phyloP scores from a whole-genome alignment of 495 filamentous ascomycete species.

The Emericellopsis terricola region DNA sequence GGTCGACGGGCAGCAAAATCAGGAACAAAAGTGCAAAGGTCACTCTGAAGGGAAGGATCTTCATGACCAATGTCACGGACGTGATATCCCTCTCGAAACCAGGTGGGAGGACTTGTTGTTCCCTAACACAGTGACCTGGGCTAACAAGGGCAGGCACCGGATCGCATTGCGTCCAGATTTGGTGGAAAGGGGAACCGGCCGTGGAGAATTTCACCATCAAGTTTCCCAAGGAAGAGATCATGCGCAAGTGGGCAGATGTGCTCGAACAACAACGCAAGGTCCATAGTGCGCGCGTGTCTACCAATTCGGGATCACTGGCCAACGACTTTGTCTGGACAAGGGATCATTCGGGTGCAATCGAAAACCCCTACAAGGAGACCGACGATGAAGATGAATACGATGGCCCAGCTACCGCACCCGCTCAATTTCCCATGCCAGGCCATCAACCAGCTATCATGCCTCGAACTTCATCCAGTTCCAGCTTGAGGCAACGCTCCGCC shows the following conservation, averaged over 20 bases:
- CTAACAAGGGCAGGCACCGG: constrained; percentile 25
- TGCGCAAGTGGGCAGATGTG: constrained; percentile 73
- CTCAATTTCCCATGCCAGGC: constrained; percentile 1
- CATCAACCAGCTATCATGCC: constrained; percentile 30
- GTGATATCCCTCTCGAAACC: constrained; percentile 66
- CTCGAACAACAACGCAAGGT: constrained; percentile 41
- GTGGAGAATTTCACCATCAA: constrained; percentile 94
- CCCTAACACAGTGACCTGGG: not conserved
- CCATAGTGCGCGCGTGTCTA: constrained; percentile 17
- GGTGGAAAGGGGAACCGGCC: constrained; percentile 93
- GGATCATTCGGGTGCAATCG: constrained; percentile 35
- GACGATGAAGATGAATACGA: constrained; percentile 52
- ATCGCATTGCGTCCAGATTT: constrained; percentile 89
- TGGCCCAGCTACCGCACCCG: constrained; percentile 2
- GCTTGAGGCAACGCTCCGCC: constrained; percentile 60
- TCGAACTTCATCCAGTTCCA: constrained; percentile 65
- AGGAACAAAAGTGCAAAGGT: constrained; percentile 63
- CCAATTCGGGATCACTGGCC: constrained; percentile 17
- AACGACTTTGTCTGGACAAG: constrained; percentile 66
- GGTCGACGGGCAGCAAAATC: constrained; percentile 31
- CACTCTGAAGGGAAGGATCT: constrained; percentile 91
- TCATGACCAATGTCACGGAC: constrained; percentile 98
- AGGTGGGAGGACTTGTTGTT: constrained; percentile 33
- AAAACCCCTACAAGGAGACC: constrained; percentile 65
- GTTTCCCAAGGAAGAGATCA: constrained; percentile 72